phyloP scores from a whole-genome alignment of 225 moss, liverwort and hornwort genomes.

The Polytrichum commune region DNA sequence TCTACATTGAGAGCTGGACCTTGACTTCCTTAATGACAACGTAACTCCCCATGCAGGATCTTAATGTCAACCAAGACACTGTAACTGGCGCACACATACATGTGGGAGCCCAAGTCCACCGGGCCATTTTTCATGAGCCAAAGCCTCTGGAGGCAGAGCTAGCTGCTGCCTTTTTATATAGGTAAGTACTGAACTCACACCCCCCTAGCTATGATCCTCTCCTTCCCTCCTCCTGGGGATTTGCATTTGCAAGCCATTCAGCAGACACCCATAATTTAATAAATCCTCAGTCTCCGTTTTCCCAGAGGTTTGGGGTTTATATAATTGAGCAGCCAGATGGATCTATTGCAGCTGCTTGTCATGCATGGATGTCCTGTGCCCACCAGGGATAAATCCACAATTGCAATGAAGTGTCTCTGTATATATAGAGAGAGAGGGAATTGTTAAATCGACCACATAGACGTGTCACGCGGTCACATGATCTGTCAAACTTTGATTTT shows the following conservation, averaged over 20 bases:
- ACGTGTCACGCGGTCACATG: no score
- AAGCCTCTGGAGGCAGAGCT: not conserved
- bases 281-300: no score
- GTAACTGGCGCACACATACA: not conserved
- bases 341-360: no score
- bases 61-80: not conserved
- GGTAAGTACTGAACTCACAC: not conserved
- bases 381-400: no score
- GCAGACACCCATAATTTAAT: no score
- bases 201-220: not conserved
- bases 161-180: not conserved
- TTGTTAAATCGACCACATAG: no score
- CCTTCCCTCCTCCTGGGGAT: not conserved
- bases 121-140: not conserved
- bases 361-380: no score
- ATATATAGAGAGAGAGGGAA: no score
- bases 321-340: no score
- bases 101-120: not conserved
- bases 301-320: no score
- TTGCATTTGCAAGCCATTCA: not conserved
- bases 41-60: not conserved
- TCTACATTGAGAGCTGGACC: slow-evolving; percentile 16
- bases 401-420: no score
- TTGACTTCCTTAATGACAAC: slow-evolving; percentile 24
- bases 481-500: no score